phyloP scores from a whole-genome alignment of 352 stramenopile genomes.

The Phytophthora tubulina region DNA sequence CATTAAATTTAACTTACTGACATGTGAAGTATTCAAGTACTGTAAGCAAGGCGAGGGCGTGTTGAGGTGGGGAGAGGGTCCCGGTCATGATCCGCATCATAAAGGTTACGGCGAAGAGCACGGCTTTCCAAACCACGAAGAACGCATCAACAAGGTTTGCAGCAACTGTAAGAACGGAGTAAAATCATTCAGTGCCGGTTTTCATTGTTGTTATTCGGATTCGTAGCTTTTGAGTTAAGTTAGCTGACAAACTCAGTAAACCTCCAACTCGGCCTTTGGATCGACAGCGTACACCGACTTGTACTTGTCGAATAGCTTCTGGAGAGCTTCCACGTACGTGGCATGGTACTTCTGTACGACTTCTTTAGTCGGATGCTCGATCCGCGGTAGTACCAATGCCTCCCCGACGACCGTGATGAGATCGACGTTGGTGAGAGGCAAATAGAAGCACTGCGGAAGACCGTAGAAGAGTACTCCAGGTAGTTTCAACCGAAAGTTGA shows the following conservation, averaged over 20 bases:
- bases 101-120: no score
- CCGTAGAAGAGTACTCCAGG: conserved; percentile 85
- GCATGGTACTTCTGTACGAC: conserved; percentile 92
- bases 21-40: no score
- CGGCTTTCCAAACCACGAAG: no score
- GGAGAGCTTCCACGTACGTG: conserved; percentile 85
- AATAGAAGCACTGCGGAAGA: conserved; percentile 73
- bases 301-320: conserved; percentile 88
- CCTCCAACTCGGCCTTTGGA: conserved; percentile 53
- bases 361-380: conserved; percentile 86
- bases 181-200: no score
- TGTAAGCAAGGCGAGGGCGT: no score
- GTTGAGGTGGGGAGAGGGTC: no score
- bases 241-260: conserved; percentile 40
- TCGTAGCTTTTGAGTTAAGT: neutral
- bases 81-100: no score
- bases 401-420: conserved; percentile 91
- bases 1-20: no score
- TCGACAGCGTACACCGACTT: conserved; percentile 81
- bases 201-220: no score
- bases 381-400: conserved; percentile 83
- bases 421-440: conserved; percentile 78
- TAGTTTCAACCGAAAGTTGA: conserved; percentile 74
- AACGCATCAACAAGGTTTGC: no score
- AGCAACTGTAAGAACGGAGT: no score